Evolutionary conservation across 306 rosid genomes (phyloP), one percentile per base, ranked within the genome.

Genomic region (Begonia fuchsioides): DNA sequence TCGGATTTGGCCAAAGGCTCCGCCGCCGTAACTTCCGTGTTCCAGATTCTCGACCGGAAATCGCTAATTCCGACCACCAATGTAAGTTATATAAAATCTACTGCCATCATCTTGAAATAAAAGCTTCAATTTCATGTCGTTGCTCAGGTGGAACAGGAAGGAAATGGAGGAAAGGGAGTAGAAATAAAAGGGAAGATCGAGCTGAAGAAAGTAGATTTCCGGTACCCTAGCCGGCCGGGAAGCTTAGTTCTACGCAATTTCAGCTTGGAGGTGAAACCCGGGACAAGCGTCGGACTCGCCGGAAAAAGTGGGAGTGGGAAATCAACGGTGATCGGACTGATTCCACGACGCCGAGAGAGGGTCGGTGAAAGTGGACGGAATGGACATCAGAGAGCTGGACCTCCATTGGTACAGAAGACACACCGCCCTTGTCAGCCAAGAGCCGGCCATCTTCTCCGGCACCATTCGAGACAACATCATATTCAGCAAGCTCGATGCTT

Each of bases 231-330:
- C 51, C 75, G 97, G 55, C 68, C 71, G 48, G 78, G 69, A 52
- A 69, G 65, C 9, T 70, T 70, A 12, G 78, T 90, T 18, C 38
- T 90, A 61, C 54, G 69, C 38, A 73, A 81, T 17, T 81, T 90
- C 66, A 56, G 92, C 67, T 61, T 90, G 70, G 94, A 81, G 66
- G 85, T 85, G 67, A 81, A 79, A 56, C 51, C 85, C 46, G 97
- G 97, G 43, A 79, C 69, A 13, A 84, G 95, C 61, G 44, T 73
- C 43, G 97, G 97, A 15, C 68, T 90, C 0, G 97, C 79, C 32
- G 95, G 95, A 47, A 81, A 63, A 67, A 90, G 97, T 67, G 97
- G 97, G 7, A 76, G 95, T 18, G 97, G 97, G 8, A 90, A 90
- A 75, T 90, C 97, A 58, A 90, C 97, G 11, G 84, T 90, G 41